Evolutionary conservation across 2,329 filamentous ascomycete genomes (phyloP).

Genomic region (Arthrobotrys sphaeroides): DNA sequence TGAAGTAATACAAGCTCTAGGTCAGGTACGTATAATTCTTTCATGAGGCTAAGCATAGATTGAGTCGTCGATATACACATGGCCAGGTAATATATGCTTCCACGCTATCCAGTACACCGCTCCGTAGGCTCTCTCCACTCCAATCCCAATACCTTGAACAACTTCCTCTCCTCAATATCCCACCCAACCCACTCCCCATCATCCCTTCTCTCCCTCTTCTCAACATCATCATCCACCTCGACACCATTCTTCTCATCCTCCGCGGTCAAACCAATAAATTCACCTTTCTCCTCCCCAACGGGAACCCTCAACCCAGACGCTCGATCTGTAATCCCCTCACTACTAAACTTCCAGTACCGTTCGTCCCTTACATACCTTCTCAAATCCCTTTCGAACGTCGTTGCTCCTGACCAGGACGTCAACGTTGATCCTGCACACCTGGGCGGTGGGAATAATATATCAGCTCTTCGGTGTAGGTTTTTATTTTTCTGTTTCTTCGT

Average conservation of each 20-base stretch:
- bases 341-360: constrained; percentile 85
- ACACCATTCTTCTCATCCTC: constrained; percentile 70
- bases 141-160: constrained; percentile 37
- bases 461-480: constrained; percentile 82
- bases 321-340: constrained; percentile 79
- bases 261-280: constrained; percentile 59
- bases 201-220: constrained; percentile 67
- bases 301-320: constrained; percentile 72
- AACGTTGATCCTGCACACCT: constrained; percentile 87
- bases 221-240: constrained; percentile 68
- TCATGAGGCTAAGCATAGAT: too few relatives aligned
- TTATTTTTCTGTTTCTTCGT: constrained; percentile 67
- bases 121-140: constrained; percentile 43
- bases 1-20: too few relatives aligned
- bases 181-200: constrained; percentile 51
- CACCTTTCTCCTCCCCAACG: constrained; percentile 58
- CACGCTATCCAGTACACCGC: constrained; percentile 31
- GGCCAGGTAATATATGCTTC: too few relatives aligned
- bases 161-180: constrained; percentile 47
- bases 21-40: too few relatives aligned
- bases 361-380: constrained; percentile 78
- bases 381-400: constrained; percentile 88
- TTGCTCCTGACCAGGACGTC: constrained; percentile 86
- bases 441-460: constrained; percentile 92
- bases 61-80: too few relatives aligned